These are phyloP conservation scores for Gossypium thurberi DNA, from an alignment of 345 rosid species.

Conservation along the genomic window DNA sequence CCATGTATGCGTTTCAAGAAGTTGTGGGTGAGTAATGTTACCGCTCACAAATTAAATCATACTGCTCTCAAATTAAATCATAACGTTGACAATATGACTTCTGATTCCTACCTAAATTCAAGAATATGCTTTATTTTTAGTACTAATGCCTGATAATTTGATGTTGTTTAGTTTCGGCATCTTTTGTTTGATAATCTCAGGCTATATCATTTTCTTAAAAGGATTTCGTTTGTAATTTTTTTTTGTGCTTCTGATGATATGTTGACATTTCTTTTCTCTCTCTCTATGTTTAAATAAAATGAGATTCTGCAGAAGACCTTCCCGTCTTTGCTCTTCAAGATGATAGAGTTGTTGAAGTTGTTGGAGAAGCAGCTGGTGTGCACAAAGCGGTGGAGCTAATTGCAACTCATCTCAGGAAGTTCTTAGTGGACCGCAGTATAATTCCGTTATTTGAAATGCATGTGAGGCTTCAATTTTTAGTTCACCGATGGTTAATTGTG, in stretches of 20 bases:
- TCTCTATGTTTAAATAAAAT: not conserved
- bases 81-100: not conserved
- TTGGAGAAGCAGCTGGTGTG: conserved; percentile 78
- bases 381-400: conserved; percentile 89
- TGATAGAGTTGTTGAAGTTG: conserved; percentile 93
- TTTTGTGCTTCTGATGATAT: conserved; percentile 4
- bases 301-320: conserved; percentile 65
- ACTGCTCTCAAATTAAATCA: not conserved
- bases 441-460: conserved; percentile 83
- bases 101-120: not conserved
- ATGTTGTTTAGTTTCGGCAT: not conserved
- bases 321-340: conserved; percentile 98
- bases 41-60: not conserved
- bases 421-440: conserved; percentile 91
- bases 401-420: conserved; percentile 92
- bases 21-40: not conserved
- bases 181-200: not conserved
- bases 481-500: not conserved
- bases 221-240: not conserved
- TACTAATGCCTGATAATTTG: not conserved
- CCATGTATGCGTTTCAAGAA: not conserved
- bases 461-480: conserved; percentile 33
- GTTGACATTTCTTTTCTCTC: not conserved
- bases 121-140: not conserved
- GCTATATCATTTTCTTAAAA: not conserved